Evolutionary conservation across 2,329 filamentous ascomycete species (phyloP), one percentile per base, ranked within the genome.

Genomic region (Coleophoma eucalyptorum): DNA sequence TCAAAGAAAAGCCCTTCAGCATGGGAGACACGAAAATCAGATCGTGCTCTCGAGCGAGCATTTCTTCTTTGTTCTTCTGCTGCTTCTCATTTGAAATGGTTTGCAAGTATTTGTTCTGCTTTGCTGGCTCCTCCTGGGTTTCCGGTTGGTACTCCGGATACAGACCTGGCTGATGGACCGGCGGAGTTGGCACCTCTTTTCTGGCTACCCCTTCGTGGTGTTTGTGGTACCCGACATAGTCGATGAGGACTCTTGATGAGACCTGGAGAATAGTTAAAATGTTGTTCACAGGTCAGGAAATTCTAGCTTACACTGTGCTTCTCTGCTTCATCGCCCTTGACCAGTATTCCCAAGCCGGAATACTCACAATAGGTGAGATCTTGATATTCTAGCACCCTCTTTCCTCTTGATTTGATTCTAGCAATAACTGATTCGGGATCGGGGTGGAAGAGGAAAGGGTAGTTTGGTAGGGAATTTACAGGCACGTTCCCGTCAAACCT

Each of bases 1-100:
- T 74, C 46, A 76, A 60, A 0, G 74, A 69, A 49, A 72, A 78
- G 0, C 74, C 76, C 34, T 75, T 60, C 37, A 72, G 50, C 5
- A 53, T 33, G 16, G 70, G 72, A 0, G 67, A 67, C 52, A 76
- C 67, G 48, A 68, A 75, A 46, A 68, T 67, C 5, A 77, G 61
- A 13, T 73, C 65, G 0, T 70, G 62, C 20, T 68, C 63, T 19
- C 61, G 60, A 12, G 56, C 57, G 1, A 76, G 59, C 66, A 77
- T 72, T 19, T 65, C 60, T 1, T 63, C 53, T 53, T 66, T 71
- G 59, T 75, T 76, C 50, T 61, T 63, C 31, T 59, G 50, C 51
- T 73, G 67, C 11, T 68, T 62, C 19, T 66, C 60, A n/a, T 52
- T 52, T 6, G 43, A 15, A 8, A 26, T 26, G 26, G 26, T 5